phyloP scores from a whole-genome alignment of 1,139 yeast species.

The Zygosaccharomyces sapae region DNA sequence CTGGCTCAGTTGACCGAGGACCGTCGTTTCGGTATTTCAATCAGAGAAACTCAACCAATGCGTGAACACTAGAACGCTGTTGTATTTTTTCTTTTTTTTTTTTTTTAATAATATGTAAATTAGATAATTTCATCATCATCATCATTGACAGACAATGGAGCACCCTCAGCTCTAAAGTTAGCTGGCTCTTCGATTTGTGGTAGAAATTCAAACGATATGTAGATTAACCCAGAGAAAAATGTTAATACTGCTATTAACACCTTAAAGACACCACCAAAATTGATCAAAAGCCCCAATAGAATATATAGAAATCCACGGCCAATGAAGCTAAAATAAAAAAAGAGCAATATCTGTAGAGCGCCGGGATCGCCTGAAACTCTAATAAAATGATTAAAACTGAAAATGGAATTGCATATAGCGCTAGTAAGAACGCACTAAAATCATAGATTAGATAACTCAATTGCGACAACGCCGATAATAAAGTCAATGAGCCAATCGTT shows the following conservation, averaged over 20 bases:
- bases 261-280: constrained; percentile 55
- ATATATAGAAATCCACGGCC: constrained; percentile 80
- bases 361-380: constrained; percentile 65
- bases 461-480: constrained; percentile 43
- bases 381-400: constrained; percentile 51
- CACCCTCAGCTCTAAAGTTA: constrained; percentile 28
- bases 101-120: constrained; percentile 4
- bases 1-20: constrained; percentile 59
- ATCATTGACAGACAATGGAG: constrained; percentile 25
- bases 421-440: constrained; percentile 23
- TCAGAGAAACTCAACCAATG: constrained; percentile 60
- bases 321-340: constrained; percentile 61
- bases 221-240: constrained; percentile 55
- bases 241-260: constrained; percentile 53
- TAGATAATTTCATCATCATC: constrained; percentile 26
- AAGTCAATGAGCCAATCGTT: constrained; percentile 51
- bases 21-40: constrained; percentile 59
- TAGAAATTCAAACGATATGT: constrained; percentile 58
- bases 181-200: constrained; percentile 62
- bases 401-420: constrained; percentile 48
- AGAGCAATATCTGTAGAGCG: constrained; percentile 68
- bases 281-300: constrained; percentile 59
- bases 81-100: constrained; percentile 4
- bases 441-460: constrained; percentile 17
- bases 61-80: constrained; percentile 28